Evolutionary conservation across 2,329 filamentous ascomycete genomes (phyloP).

Genomic region (Helotiales sp.): DNA sequence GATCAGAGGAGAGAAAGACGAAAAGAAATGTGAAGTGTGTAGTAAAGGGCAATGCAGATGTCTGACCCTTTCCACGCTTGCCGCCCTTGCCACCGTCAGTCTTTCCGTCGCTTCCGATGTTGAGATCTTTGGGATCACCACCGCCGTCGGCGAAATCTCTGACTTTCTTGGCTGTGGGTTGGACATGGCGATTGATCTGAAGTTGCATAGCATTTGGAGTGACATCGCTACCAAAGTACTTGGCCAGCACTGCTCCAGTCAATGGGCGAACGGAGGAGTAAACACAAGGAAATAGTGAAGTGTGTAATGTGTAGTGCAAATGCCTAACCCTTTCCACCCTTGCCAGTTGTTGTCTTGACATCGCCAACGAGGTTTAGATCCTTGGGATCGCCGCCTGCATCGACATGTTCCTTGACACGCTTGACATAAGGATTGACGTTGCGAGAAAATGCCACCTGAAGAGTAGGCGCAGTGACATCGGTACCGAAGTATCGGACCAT

Average conservation of each 20-base stretch:
- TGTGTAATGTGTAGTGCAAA: neutral
- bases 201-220: slow-evolving; percentile 61
- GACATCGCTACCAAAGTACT: slow-evolving; percentile 59
- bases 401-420: slow-evolving; percentile 51
- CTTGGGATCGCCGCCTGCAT: slow-evolving; percentile 50
- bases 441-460: slow-evolving; percentile 60
- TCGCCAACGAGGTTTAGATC: slow-evolving; percentile 10
- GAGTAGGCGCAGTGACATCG: slow-evolving; percentile 59
- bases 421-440: slow-evolving; percentile 58
- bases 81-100: slow-evolving; percentile 1
- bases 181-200: slow-evolving; percentile 58
- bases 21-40: slow-evolving; percentile 1
- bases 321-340: slow-evolving; percentile 17
- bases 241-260: slow-evolving; percentile 56
- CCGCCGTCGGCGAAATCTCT: slow-evolving; percentile 50
- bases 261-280: neutral
- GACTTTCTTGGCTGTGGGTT: slow-evolving; percentile 55
- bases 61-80: slow-evolving; percentile 16
- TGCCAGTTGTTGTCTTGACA: slow-evolving; percentile 7
- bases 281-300: neutral
- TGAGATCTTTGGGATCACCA: slow-evolving; percentile 46
- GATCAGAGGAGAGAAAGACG: neutral
- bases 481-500: slow-evolving; percentile 61
- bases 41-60: neutral
- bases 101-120: slow-evolving; percentile 1